A percentile compares a stretch with the other conserved stretches of the same genome.
These are phyloP conservation scores for Phytophthora tentaculata DNA, from an alignment of 352 stramenopile species.

Conservation along the genomic window DNA sequence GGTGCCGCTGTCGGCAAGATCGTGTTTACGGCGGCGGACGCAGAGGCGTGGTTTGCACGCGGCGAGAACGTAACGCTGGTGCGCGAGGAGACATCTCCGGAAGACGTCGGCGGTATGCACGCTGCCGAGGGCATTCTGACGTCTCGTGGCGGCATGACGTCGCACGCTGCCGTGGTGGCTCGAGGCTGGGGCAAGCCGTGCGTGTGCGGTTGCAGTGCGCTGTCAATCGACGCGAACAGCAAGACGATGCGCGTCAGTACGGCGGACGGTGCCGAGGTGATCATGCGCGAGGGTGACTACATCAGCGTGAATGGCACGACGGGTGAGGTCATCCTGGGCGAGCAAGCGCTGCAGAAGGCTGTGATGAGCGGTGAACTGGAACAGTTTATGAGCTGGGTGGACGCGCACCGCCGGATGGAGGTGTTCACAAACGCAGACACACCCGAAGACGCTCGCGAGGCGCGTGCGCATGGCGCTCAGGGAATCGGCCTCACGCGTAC, in stretches of 20 bases:
- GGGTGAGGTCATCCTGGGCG: conserved; percentile 33
- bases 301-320: conserved; percentile 34
- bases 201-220: conserved; percentile 28
- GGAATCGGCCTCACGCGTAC: conserved; percentile 33
- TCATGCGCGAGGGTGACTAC: conserved; percentile 27
- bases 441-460: conserved; percentile 29
- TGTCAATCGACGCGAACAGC: conserved; percentile 27
- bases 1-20: conserved; percentile 34
- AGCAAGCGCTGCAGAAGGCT: conserved; percentile 28
- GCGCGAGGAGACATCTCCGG: conserved; percentile 28
- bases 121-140: conserved; percentile 33
- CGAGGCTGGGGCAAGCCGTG: conserved; percentile 33
- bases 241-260: conserved; percentile 27
- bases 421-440: conserved; percentile 36
- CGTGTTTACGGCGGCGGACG: conserved; percentile 31
- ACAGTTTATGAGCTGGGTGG: conserved; percentile 37
- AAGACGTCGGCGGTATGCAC: conserved; percentile 35
- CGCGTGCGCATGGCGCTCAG: conserved; percentile 24
- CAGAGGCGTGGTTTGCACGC: conserved; percentile 27
- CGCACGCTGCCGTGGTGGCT: conserved; percentile 28
- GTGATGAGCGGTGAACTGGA: conserved; percentile 26
- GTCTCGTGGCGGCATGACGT: conserved; percentile 36
- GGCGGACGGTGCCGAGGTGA: conserved; percentile 15
- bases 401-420: conserved; percentile 34
- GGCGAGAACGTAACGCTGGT: conserved; percentile 34